Base-by-base conservation (phyloP, 1,284 basidiomycete species). In the Blastosporella zonata region DNA sequence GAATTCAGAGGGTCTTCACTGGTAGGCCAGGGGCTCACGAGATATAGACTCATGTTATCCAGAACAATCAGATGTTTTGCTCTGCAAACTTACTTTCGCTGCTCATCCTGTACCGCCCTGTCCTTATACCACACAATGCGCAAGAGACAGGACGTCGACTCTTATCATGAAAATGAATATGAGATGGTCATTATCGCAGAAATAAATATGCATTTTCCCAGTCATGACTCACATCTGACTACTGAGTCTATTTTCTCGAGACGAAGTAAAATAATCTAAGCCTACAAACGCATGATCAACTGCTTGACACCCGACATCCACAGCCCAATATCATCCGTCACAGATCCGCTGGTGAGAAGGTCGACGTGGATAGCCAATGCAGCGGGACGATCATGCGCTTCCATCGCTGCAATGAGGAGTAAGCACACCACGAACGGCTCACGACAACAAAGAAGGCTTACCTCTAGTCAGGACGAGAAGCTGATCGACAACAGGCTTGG, bases 231-330 rank as follows among this genome's bases (percentile, higher is more conserved):
- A 37, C n/a, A n/a, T n/a, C n/a, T 22, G 17, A 43, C 39, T 33
- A 46, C 17, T 18, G 25, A 15, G 41, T 28, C n/a, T 20, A 29
- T 46, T 46, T 29, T 49, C 43, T 45, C 43, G 27, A 39, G 27
- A 20, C 22, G 4, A 34, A 17, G 33, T 22, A 17, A 43, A 31
- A 22, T 39, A 33, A 27, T 31, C 27, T 35, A 38, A 22, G 21
- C 34, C 42, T 66, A 81, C 61, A 89, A 58, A 57, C 78, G 75
- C 72, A 82, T 71, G 61, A 90, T 86, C 59, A 93, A 68, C 67
- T 92, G 89, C 68, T 93, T 93, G 49, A 93, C 70, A 13, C 86
- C 90, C 13, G 89, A 84, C 82, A 90, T 92, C 91, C 90, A 93
- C 54, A 90, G 62, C 6, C 82, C 87, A 64, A 93, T 90, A 58